Conservation (phyloP, 2,329 filamentous ascomycete genomes). For the Apiospora aurea region DNA sequence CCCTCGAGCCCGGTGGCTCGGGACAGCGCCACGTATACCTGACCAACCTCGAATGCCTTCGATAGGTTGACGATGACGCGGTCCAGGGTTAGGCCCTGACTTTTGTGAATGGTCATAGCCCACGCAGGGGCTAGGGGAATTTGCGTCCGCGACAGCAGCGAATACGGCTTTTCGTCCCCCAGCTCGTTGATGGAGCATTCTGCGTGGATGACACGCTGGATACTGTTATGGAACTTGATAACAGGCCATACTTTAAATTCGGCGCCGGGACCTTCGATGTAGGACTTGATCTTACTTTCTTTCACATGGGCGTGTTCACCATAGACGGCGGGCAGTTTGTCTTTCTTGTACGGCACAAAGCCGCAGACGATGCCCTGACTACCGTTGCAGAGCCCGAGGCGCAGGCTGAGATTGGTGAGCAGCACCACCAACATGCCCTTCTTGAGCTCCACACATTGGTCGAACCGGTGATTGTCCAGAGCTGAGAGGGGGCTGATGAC, state of each 20-base stretch:
- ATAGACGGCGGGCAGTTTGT: constrained; percentile 42
- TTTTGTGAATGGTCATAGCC: constrained; percentile 70
- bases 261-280: constrained; percentile 42
- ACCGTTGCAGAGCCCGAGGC: constrained; percentile 52
- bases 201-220: constrained; percentile 54
- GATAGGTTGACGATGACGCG: constrained; percentile 61
- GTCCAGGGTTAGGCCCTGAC: constrained; percentile 68
- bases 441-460: constrained; percentile 53
- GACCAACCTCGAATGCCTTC: constrained; percentile 58
- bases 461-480: constrained; percentile 57
- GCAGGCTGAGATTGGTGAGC: constrained; percentile 56
- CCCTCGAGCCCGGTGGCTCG: constrained; percentile 59
- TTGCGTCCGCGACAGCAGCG: constrained; percentile 61
- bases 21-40: constrained; percentile 67
- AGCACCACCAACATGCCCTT: constrained; percentile 60
- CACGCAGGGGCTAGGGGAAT: constrained; percentile 66
- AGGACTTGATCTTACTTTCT: constrained; percentile 47
- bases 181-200: constrained; percentile 57
- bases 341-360: constrained; percentile 46
- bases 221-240: constrained; percentile 60
- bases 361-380: constrained; percentile 54
- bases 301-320: constrained; percentile 48
- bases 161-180: constrained; percentile 54
- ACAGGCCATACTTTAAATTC: constrained; percentile 53
- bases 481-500: constrained; percentile 42